Evolutionary conservation across 805 yeast species (phyloP).

Genomic region (Brettanomyces custersianus): DNA sequence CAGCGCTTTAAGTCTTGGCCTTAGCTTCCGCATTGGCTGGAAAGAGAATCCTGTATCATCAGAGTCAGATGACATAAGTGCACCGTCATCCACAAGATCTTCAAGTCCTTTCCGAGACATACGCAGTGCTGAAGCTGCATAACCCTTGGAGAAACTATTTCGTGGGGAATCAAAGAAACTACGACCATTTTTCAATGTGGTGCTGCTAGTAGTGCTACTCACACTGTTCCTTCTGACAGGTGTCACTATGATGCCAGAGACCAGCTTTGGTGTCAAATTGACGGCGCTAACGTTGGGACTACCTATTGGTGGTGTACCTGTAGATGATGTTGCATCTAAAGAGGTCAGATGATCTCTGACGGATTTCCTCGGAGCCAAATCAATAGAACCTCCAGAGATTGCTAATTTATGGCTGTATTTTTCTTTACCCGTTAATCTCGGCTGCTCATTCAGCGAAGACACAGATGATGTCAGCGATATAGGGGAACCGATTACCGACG

Average conservation of each 20-base stretch:
- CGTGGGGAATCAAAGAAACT: constrained; percentile 15
- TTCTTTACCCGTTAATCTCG: background rate
- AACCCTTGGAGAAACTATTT: constrained; percentile 10
- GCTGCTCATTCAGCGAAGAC: background rate
- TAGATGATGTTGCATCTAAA: too few relatives aligned
- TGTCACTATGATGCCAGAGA: background rate
- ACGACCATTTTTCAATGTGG: background rate
- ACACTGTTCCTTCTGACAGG: background rate
- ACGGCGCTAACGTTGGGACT: background rate
- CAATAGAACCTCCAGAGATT: too few relatives aligned
- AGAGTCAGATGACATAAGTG: constrained; percentile 4
- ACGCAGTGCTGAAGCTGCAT: constrained; percentile 13
- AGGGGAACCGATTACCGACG: background rate
- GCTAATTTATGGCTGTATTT: too few relatives aligned
- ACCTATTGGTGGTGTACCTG: too few relatives aligned
- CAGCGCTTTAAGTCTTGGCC: background rate
- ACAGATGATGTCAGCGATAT: background rate
- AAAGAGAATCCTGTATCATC: background rate
- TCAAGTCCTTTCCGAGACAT: constrained; percentile 12
- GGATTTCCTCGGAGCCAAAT: too few relatives aligned
- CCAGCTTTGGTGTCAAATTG: background rate
- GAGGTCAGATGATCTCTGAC: too few relatives aligned
- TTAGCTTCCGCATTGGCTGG: background rate
- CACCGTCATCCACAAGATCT: constrained; percentile 5
- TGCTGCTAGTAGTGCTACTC: constrained; percentile 2